Conservation (phyloP, 306 rosid species). For the Cicer chorassanicum region DNA sequence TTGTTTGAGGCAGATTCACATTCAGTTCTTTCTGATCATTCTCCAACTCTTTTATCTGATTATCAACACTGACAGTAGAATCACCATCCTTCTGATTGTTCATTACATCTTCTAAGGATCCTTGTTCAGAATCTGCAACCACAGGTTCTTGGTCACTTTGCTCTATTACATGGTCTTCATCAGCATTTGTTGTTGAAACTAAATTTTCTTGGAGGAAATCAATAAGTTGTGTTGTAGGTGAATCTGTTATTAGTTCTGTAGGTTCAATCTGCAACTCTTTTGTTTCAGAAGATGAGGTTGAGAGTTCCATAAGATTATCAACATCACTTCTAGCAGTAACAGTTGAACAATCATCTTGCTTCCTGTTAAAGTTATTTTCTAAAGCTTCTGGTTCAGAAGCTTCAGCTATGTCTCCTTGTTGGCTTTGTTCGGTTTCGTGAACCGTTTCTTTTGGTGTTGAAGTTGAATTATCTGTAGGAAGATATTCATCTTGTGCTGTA, state of each 20-base stretch:
- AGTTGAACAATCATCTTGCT: slow-evolving; percentile 40
- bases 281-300: slow-evolving; percentile 38
- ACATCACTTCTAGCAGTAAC: slow-evolving; percentile 37
- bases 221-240: slow-evolving; percentile 42
- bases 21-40: slow-evolving; percentile 32
- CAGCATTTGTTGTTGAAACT: slow-evolving; percentile 45
- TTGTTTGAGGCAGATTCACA: slow-evolving; percentile 40
- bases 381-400: slow-evolving; percentile 35
- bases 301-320: slow-evolving; percentile 24
- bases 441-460: slow-evolving; percentile 40
- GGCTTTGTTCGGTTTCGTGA: slow-evolving; percentile 35
- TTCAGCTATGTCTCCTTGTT: slow-evolving; percentile 27
- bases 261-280: slow-evolving; percentile 39
- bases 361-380: slow-evolving; percentile 23
- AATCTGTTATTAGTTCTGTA: slow-evolving; percentile 32
- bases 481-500: slow-evolving; percentile 48
- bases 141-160: slow-evolving; percentile 35
- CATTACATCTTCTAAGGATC: slow-evolving; percentile 28
- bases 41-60: slow-evolving; percentile 34
- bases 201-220: slow-evolving; percentile 41
- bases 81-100: slow-evolving; percentile 23
- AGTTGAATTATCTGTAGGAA: slow-evolving; percentile 42
- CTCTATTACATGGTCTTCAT: slow-evolving; percentile 40
- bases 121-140: slow-evolving; percentile 40
- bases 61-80: slow-evolving; percentile 26